Evolutionary conservation across 2,329 filamentous ascomycete genomes (phyloP).

Genomic region (Pseudovirgaria hyperparasitica): DNA sequence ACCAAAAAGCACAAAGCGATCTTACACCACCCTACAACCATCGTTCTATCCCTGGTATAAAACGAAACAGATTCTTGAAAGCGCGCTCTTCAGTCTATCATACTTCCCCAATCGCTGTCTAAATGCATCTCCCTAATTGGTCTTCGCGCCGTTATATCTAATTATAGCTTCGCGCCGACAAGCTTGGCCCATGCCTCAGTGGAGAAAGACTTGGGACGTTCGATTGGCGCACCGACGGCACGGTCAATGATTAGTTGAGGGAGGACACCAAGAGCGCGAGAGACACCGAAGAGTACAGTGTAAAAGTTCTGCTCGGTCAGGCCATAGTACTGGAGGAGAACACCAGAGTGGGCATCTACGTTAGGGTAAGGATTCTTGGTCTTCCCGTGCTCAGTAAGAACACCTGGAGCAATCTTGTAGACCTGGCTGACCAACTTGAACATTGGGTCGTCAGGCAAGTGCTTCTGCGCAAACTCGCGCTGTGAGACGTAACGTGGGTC

Average conservation of each 20-base stretch:
- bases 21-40: no score
- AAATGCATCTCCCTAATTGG: neutral
- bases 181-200: constrained; percentile 95
- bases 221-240: constrained; percentile 89
- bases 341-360: constrained; percentile 97
- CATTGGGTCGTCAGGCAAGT: constrained; percentile 95
- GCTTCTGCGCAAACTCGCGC: constrained; percentile 88
- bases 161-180: constrained; percentile 77
- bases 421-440: constrained; percentile 99
- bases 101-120: no score
- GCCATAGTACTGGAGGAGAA: constrained; percentile 98
- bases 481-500: constrained; percentile 98
- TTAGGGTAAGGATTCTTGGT: constrained; percentile 99
- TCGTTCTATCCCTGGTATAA: no score
- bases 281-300: constrained; percentile 98
- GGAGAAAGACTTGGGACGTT: constrained; percentile 98
- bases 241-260: constrained; percentile 99
- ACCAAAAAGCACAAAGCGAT: no score
- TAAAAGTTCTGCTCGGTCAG: constrained; percentile 99
- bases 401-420: constrained; percentile 98
- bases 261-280: constrained; percentile 93
- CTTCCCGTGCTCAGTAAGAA: constrained; percentile 99
- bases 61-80: no score
- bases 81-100: no score
- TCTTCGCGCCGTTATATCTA: constrained; percentile 1